A percentile compares a stretch with the other conserved stretches of the same genome.
Evolutionary conservation across 2,329 filamentous ascomycete genomes (phyloP).

Genomic region (Lasiodiplodia sp.): DNA sequence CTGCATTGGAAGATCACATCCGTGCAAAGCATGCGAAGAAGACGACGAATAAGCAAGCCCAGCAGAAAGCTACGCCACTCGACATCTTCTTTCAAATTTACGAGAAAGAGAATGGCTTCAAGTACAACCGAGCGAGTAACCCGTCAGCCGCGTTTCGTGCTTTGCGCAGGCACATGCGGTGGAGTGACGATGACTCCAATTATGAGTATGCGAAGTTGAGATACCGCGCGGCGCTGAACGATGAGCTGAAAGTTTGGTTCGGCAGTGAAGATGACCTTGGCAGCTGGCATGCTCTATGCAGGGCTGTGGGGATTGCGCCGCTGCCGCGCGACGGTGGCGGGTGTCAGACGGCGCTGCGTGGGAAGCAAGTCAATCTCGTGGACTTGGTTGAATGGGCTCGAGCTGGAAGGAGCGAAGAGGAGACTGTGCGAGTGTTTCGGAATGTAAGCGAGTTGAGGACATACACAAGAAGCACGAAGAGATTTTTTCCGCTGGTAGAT

Average conservation of each 20-base stretch:
- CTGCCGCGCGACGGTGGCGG: neutral
- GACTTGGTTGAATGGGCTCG: neutral
- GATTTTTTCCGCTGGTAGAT: neutral
- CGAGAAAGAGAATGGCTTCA: neutral
- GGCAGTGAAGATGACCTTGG: neutral
- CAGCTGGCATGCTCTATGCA: neutral
- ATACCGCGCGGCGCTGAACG: neutral
- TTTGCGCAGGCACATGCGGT: neutral
- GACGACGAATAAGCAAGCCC: neutral
- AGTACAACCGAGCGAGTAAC: neutral
- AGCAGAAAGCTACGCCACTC: neutral
- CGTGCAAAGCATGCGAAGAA: neutral
- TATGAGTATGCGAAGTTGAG: neutral
- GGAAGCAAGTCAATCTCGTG: neutral
- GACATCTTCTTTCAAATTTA: neutral
- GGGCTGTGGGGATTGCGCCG: neutral
- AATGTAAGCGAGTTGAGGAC: neutral
- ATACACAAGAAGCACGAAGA: neutral
- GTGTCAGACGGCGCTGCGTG: neutral
- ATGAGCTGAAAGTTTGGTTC: neutral
- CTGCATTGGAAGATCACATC: neutral
- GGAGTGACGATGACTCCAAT: neutral
- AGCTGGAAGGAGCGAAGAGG: neutral
- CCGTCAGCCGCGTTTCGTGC: neutral
- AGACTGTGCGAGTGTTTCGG: neutral